phyloP scores from a whole-genome alignment of 257 asterid genomes.

The Nicotiana benthamiana region DNA sequence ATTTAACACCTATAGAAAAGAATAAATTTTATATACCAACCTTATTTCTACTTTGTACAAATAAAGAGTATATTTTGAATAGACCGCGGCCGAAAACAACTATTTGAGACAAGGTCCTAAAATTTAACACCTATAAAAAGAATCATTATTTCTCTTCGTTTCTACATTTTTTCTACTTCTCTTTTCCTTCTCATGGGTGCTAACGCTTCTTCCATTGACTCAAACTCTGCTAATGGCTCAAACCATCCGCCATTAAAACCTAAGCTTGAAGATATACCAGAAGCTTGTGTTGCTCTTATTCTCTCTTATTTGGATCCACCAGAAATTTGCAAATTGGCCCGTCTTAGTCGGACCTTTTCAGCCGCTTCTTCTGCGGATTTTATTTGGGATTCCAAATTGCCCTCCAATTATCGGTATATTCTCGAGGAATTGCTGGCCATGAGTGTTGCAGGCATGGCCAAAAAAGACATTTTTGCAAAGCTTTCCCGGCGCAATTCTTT shows the following conservation, averaged over 20 bases:
- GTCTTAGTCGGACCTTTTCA: constrained; percentile 50
- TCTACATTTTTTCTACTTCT: too few species aligned
- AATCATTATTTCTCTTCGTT: too few species aligned
- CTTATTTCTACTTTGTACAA: too few species aligned
- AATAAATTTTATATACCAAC: too few species aligned
- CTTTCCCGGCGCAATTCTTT: constrained; percentile 43
- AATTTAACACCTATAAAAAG: too few species aligned
- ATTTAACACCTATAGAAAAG: too few species aligned
- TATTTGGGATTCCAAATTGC: constrained; percentile 68
- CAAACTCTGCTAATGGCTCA: background rate
- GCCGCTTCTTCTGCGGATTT: constrained; percentile 81
- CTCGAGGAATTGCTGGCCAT: constrained; percentile 28
- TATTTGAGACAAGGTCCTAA: too few species aligned
- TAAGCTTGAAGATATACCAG: constrained; percentile 69
- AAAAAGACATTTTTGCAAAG: constrained; percentile 49
- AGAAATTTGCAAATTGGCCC: constrained; percentile 67
- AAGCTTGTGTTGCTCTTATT: constrained; percentile 56
- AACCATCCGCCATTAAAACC: constrained; percentile 10
- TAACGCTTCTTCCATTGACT: constrained; percentile 27
- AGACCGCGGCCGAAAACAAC: rapidly evolving
- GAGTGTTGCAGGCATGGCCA: constrained; percentile 26
- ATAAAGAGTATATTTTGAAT: too few species aligned
- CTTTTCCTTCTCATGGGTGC: constrained; percentile 46
- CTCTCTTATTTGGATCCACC: constrained; percentile 66
- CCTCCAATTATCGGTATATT: constrained; percentile 42